Percentiles rank a stretch among this genome's conserved stretches.
Conservation (phyloP, 2,329 filamentous ascomycete genomes). For the Aspergillus sp. region DNA sequence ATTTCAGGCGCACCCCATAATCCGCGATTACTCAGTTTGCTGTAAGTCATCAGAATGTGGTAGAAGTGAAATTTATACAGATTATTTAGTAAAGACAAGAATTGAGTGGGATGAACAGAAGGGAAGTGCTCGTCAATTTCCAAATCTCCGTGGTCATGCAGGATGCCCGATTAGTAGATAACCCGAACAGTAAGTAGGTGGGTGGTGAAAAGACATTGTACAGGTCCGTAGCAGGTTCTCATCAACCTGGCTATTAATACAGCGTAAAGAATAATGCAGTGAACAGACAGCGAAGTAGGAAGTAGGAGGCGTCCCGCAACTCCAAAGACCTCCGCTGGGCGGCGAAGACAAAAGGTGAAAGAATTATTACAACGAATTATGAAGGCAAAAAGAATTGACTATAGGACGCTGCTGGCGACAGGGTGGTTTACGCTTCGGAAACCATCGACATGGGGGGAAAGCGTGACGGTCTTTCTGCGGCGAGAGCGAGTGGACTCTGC, state of each 20-base stretch:
- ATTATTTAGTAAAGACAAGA: not conserved
- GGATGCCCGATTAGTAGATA: not conserved
- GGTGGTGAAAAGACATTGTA: constrained; percentile 1
- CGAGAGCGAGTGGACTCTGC: constrained; percentile 33
- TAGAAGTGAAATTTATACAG: not conserved
- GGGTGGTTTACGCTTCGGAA: constrained; percentile 41
- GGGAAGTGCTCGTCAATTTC: not conserved
- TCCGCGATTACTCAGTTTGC: not conserved
- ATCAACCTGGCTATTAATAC: constrained; percentile 36
- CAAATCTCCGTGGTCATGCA: not conserved
- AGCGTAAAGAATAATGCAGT: constrained; percentile 21
- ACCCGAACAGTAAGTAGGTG: not conserved
- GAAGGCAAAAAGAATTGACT: constrained; percentile 12
- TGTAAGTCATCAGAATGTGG: not conserved
- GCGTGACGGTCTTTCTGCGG: constrained; percentile 37
- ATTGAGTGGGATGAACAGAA: not conserved
- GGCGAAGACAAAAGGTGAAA: not conserved
- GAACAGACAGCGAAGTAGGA: constrained; percentile 20
- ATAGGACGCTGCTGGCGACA: constrained; percentile 44
- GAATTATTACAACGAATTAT: constrained; percentile 2
- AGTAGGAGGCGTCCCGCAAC: constrained; percentile 37
- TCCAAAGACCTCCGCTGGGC: constrained; percentile 19
- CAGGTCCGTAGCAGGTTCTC: not conserved
- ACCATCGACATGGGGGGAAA: constrained; percentile 35
- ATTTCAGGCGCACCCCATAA: not conserved